Percentiles rank a stretch among this genome's conserved stretches.
phyloP scores from a whole-genome alignment of 1,284 basidiomycete genomes.

The Sporisorium graminicola region DNA sequence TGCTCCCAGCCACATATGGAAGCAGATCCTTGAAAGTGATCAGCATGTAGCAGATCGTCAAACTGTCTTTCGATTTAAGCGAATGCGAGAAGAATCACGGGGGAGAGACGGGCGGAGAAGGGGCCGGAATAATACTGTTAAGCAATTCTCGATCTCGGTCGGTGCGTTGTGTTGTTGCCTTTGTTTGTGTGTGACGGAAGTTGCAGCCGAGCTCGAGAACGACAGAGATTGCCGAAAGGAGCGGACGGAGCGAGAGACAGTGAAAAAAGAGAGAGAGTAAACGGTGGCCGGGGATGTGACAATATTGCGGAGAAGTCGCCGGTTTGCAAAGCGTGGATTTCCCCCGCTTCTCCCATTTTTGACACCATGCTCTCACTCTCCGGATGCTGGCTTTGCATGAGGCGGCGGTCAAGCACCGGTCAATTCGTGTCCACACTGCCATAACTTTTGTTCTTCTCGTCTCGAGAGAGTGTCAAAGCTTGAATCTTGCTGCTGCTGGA shows the following conservation, averaged over 20 bases:
- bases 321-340: constrained; percentile 13
- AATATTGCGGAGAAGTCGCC: constrained; percentile 43
- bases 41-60: background rate
- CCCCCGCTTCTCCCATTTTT: background rate
- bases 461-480: background rate
- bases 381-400: background rate
- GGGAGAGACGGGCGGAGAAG: background rate
- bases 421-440: too few species aligned
- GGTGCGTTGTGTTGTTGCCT: constrained; percentile 1
- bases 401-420: background rate
- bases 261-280: background rate
- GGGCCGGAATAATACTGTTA: too few species aligned
- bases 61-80: background rate
- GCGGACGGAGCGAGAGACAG: too few species aligned
- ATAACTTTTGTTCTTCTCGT: background rate
- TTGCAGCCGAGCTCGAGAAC: constrained; percentile 7
- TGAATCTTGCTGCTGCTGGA: background rate
- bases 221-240: constrained; percentile 21
- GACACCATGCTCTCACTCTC: background rate
- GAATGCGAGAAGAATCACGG: background rate
- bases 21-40: background rate
- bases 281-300: constrained; percentile 26
- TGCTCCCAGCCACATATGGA: too few species aligned
- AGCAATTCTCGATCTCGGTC: background rate
- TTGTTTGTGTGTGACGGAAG: too few species aligned